Evolutionary conservation across 106 monocot species (phyloP).

Genomic region (Platanthera zijinensis): DNA sequence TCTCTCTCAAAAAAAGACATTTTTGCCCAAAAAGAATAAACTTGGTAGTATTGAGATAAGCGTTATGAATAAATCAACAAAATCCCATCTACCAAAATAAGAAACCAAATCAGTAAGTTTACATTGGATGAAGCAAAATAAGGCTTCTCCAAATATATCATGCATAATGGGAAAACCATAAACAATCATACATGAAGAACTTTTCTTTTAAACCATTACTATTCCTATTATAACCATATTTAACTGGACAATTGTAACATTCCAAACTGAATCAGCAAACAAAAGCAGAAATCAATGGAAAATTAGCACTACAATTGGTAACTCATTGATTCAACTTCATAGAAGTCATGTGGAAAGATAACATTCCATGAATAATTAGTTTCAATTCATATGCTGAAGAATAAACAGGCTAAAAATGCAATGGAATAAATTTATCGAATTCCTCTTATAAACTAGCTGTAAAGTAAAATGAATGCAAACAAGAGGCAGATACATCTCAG

Average conservation of each 20-base stretch:
- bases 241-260: too few species aligned
- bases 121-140: neutral
- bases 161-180: neutral
- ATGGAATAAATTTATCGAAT: neutral
- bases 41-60: neutral
- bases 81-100: neutral
- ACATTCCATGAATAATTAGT: neutral
- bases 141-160: neutral
- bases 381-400: neutral
- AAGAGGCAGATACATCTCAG: neutral
- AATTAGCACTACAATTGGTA: neutral
- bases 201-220: neutral
- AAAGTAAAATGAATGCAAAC: neutral
- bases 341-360: neutral
- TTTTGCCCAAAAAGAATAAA: neutral
- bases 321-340: neutral
- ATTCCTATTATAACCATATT: neutral
- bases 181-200: neutral
- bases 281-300: neutral
- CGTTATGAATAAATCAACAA: neutral
- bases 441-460: neutral
- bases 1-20: too few species aligned
- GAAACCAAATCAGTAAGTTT: neutral
- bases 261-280: neutral
- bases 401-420: neutral